Percentiles rank a stretch among this genome's conserved stretches.
Evolutionary conservation across 305 asterid species (phyloP).

Genomic region (Rubia balearica): DNA sequence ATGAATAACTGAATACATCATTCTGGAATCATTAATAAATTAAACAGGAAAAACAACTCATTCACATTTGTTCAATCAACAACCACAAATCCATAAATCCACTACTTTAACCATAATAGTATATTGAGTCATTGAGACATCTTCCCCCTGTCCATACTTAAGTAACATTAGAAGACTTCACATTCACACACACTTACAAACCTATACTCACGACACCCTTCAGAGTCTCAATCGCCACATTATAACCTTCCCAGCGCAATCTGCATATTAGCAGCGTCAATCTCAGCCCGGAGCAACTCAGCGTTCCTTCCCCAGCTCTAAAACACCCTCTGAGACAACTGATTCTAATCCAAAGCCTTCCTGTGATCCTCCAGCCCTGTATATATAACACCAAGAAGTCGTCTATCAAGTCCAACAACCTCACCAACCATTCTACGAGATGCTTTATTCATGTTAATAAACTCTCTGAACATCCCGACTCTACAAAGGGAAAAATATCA

Average conservation of each 20-base stretch:
- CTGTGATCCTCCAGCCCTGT: conserved; percentile 77
- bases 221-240: conserved; percentile 66
- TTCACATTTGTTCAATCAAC: too few relatives aligned
- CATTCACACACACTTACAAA: too few relatives aligned
- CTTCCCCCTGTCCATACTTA: too few relatives aligned
- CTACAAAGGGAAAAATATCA: conserved; percentile 37
- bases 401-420: conserved; percentile 49
- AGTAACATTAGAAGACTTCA: too few relatives aligned
- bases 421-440: conserved; percentile 85
- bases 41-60: too few relatives aligned
- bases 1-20: too few relatives aligned
- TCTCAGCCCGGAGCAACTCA: conserved; percentile 80
- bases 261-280: conserved; percentile 90
- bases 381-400: conserved; percentile 70
- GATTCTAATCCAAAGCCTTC: conserved; percentile 79
- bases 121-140: too few relatives aligned
- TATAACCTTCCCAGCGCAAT: conserved; percentile 66
- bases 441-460: conserved; percentile 79
- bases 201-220: conserved; percentile 44
- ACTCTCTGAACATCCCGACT: conserved; percentile 89
- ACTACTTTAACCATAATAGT: too few relatives aligned
- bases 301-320: conserved; percentile 74
- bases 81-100: too few relatives aligned
- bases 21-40: too few relatives aligned
- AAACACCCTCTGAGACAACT: conserved; percentile 60